phyloP scores from a whole-genome alignment of 2,329 filamentous ascomycete species.

The Myriosclerotinia curreyana region DNA sequence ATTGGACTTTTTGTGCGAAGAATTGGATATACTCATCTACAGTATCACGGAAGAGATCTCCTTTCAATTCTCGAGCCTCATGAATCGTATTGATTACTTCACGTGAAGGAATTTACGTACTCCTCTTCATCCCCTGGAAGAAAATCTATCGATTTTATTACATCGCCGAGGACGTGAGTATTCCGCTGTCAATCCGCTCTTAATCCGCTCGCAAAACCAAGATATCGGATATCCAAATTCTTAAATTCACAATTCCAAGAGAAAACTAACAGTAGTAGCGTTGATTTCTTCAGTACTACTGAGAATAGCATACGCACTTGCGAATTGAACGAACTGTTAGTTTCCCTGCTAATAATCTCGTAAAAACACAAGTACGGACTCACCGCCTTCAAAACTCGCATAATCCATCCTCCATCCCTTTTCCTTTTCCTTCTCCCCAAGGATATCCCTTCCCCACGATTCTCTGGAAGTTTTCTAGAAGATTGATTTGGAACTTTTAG shows the following conservation, averaged over 20 bases:
- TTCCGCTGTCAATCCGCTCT: not conserved
- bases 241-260: not conserved
- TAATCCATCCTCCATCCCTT: slow-evolving; percentile 11
- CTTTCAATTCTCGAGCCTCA: not conserved
- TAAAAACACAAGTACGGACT: not conserved
- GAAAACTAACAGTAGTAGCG: too few species aligned
- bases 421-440: not conserved
- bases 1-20: too few species aligned
- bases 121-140: not conserved
- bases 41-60: not conserved
- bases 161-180: not conserved
- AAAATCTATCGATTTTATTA: not conserved
- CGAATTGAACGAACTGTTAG: not conserved
- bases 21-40: not conserved
- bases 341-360: slow-evolving; percentile 2
- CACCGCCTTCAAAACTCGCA: slow-evolving; percentile 6
- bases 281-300: slow-evolving; percentile 1
- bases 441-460: slow-evolving; percentile 2
- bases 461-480: slow-evolving; percentile 5
- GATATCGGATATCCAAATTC: not conserved
- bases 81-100: not conserved
- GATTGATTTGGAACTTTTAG: not conserved
- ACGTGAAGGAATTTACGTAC: not conserved
- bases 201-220: not conserved
- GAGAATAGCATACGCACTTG: slow-evolving; percentile 4